Conservation (phyloP, 78 protist genomes). For the Pirum gemmata region DNA sequence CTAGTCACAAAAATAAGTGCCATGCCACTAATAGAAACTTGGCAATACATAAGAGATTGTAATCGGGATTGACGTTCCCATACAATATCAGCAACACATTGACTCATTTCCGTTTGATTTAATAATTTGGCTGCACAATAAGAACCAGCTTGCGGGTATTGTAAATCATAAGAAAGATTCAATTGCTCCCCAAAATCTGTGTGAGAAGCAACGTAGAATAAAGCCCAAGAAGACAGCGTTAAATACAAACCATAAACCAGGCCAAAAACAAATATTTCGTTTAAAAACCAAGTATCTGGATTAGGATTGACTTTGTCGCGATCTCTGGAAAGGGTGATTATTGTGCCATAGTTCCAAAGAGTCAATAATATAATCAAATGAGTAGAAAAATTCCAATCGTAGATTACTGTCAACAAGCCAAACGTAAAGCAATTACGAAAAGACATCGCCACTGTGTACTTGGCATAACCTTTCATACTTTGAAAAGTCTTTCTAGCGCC, state of each 20-base stretch:
- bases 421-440: constrained; percentile 64
- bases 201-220: constrained; percentile 58
- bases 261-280: constrained; percentile 41
- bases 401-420: constrained; percentile 59
- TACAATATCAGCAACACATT: constrained; percentile 19
- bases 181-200: constrained; percentile 41
- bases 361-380: constrained; percentile 69
- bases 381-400: constrained; percentile 62
- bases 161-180: background rate
- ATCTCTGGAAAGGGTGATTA: constrained; percentile 70
- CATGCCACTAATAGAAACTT: background rate
- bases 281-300: constrained; percentile 67
- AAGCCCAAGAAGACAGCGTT: constrained; percentile 60
- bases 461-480: constrained; percentile 65
- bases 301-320: constrained; percentile 53
- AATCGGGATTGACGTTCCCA: background rate
- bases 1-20: background rate
- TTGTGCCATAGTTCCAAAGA: constrained; percentile 69
- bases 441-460: constrained; percentile 62
- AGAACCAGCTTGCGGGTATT: constrained; percentile 30
- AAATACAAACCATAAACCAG: constrained; percentile 61
- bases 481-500: constrained; percentile 69
- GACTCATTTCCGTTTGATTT: too few species aligned
- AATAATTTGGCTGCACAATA: too few species aligned
- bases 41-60: background rate